These are phyloP conservation scores for Chlamydomonas sphaeroides DNA, from an alignment of 139 green algal species.

Conservation along the genomic window DNA sequence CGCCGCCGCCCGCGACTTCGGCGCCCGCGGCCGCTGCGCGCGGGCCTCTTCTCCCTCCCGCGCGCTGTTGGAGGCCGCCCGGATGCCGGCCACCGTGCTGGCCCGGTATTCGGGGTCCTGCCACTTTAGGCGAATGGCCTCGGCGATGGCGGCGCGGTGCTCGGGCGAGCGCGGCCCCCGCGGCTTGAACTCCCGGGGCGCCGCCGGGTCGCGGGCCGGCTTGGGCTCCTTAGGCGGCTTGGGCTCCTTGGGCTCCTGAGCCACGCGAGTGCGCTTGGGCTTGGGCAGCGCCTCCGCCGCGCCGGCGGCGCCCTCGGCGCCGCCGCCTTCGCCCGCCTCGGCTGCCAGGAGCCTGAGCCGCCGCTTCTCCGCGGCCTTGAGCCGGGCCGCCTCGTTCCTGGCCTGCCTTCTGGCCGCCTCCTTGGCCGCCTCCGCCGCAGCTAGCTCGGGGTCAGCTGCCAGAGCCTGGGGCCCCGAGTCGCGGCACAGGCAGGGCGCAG, in stretches of 20 bases:
- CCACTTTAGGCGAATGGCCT: slow-evolving; percentile 53
- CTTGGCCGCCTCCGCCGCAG: neutral
- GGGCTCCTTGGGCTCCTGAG: neutral
- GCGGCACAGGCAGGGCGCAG: no score
- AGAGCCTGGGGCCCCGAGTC: neutral
- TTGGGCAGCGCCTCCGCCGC: neutral
- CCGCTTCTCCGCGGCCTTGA: no score
- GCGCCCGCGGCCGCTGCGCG: neutral
- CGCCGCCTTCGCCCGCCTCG: no score
- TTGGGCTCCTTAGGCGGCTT: neutral
- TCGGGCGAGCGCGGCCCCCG: slow-evolving; percentile 7
- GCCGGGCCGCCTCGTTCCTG: no score
- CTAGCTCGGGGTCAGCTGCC: neutral
- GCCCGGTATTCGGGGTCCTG: slow-evolving; percentile 55
- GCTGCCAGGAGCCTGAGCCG: no score
- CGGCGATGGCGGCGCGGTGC: slow-evolving; percentile 25
- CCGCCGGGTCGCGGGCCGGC: neutral
- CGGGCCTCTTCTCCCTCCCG: no score
- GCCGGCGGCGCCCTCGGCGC: neutral
- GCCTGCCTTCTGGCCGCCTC: no score
- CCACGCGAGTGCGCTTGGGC: neutral
- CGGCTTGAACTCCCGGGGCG: no score
- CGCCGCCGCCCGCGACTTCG: neutral
- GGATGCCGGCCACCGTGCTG: slow-evolving; percentile 35
- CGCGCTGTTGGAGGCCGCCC: neutral